Percentiles rank a stretch among this genome's conserved stretches.
These are phyloP conservation scores for Ceratocystiopsis brevicomis DNA, from an alignment of 2,329 filamentous ascomycete genomes.

Conservation along the genomic window DNA sequence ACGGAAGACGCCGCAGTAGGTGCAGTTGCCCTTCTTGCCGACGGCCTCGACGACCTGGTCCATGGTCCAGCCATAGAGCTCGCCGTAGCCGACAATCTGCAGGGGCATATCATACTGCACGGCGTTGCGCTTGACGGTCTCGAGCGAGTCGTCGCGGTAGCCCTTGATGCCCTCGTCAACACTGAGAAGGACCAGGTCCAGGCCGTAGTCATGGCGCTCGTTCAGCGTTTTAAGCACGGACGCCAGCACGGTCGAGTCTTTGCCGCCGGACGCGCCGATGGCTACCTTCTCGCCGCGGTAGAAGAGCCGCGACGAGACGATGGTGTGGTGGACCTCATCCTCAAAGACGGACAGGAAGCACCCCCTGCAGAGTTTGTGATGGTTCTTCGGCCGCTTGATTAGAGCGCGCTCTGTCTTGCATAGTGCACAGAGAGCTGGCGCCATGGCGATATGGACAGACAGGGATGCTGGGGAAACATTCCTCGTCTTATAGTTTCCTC, in stretches of 20 bases:
- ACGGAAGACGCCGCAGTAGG: constrained; percentile 92
- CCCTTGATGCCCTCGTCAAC: constrained; percentile 97
- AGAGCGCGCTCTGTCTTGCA: constrained; percentile 65
- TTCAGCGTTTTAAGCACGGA: constrained; percentile 91
- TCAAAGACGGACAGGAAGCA: constrained; percentile 86
- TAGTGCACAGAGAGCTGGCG: constrained; percentile 54
- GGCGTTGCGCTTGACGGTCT: constrained; percentile 91
- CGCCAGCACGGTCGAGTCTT: constrained; percentile 90
- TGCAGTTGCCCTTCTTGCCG: constrained; percentile 97
- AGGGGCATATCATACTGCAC: constrained; percentile 79
- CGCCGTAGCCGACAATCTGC: constrained; percentile 79
- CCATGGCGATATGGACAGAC: constrained; percentile 32
- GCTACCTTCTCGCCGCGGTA: constrained; percentile 67
- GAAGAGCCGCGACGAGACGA: constrained; percentile 66
- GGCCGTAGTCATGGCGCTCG: constrained; percentile 67
- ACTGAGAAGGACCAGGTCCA: constrained; percentile 71
- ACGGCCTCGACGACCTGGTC: constrained; percentile 93
- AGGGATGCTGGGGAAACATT: not conserved
- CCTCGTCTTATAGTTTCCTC: not conserved
- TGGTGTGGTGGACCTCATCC: constrained; percentile 83
- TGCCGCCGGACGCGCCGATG: constrained; percentile 90
- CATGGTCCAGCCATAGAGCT: constrained; percentile 98
- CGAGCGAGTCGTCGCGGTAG: constrained; percentile 86
- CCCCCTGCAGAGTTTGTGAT: constrained; percentile 74
- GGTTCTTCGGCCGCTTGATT: constrained; percentile 86